Percentiles rank a stretch among this genome's conserved stretches.
phyloP scores from a whole-genome alignment of 768 basidiomycete genomes.

The Wakefieldia striispora region DNA sequence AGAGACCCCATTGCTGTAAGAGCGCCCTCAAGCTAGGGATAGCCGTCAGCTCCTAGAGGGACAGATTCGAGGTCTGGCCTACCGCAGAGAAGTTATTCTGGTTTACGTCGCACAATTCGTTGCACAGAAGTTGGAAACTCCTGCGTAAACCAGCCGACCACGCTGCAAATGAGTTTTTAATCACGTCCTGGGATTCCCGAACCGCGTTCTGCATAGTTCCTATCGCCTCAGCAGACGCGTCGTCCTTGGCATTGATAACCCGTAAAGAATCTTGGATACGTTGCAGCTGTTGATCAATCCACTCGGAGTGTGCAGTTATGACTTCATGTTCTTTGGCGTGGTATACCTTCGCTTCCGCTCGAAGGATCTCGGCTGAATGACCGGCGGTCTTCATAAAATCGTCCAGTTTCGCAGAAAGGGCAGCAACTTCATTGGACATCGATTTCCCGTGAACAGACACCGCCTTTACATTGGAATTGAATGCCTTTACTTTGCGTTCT shows the following conservation, averaged over 20 bases:
- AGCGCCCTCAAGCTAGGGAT: conserved; percentile 49
- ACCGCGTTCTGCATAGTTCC: conserved; percentile 46
- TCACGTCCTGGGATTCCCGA: conserved; percentile 49
- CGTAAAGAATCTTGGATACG: conserved; percentile 51
- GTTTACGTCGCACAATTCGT: conserved; percentile 43
- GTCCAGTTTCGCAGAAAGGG: conserved; percentile 56
- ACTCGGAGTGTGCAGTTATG: conserved; percentile 46
- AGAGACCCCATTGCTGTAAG: conserved; percentile 57
- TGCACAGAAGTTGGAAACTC: conserved; percentile 47
- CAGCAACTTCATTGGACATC: conserved; percentile 51
- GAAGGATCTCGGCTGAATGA: conserved; percentile 53
- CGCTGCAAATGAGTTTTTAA: conserved; percentile 49
- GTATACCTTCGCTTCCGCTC: conserved; percentile 54
- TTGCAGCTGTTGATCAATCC: conserved; percentile 57
- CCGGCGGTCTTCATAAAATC: conserved; percentile 58
- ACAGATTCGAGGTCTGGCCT: conserved; percentile 15
- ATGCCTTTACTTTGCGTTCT: conserved; percentile 73
- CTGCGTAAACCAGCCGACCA: conserved; percentile 56
- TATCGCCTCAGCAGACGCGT: conserved; percentile 52
- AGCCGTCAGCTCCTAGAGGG: conserved; percentile 4
- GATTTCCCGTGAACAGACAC: conserved; percentile 62
- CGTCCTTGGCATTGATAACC: conserved; percentile 55
- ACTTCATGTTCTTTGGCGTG: conserved; percentile 55
- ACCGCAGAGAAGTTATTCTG: conserved; percentile 47
- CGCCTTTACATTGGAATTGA: conserved; percentile 62